phyloP scores from a whole-genome alignment of 2,329 filamentous ascomycete species.

The Samsoniella hepiali region DNA sequence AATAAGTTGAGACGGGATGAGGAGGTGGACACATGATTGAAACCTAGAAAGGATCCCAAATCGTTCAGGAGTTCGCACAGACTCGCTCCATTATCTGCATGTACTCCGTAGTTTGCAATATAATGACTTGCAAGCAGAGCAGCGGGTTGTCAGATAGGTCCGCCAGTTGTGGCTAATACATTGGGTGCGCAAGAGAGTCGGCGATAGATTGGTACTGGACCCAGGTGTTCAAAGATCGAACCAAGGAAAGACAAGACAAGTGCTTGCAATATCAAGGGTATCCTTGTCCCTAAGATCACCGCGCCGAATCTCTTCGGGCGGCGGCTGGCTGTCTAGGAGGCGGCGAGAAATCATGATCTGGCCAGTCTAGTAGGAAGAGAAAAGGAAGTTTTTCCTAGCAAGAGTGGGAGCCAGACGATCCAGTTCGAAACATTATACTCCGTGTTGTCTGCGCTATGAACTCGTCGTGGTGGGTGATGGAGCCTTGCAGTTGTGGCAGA shows the following conservation, averaged over 20 bases:
- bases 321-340: not conserved
- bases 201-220: not conserved
- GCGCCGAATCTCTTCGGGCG: not conserved
- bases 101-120: constrained; percentile 14
- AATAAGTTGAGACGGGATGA: constrained; percentile 2
- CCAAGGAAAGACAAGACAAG: not conserved
- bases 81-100: not conserved
- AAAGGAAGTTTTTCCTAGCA: not conserved
- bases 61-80: not conserved
- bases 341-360: not conserved
- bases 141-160: not conserved
- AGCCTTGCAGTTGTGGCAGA: constrained; percentile 14
- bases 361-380: not conserved
- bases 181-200: not conserved
- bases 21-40: not conserved
- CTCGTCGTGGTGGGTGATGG: constrained; percentile 1
- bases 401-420: not conserved
- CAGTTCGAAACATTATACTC: not conserved
- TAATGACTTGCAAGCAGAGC: not conserved
- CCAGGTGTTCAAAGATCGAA: not conserved
- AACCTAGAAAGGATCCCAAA: not conserved
- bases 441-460: constrained; percentile 7
- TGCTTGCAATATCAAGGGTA: not conserved
- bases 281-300: not conserved
- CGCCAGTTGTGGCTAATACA: constrained; percentile 17